Conservation (phyloP, 2,329 filamentous ascomycete genomes). For the Ophiostoma ips region DNA sequence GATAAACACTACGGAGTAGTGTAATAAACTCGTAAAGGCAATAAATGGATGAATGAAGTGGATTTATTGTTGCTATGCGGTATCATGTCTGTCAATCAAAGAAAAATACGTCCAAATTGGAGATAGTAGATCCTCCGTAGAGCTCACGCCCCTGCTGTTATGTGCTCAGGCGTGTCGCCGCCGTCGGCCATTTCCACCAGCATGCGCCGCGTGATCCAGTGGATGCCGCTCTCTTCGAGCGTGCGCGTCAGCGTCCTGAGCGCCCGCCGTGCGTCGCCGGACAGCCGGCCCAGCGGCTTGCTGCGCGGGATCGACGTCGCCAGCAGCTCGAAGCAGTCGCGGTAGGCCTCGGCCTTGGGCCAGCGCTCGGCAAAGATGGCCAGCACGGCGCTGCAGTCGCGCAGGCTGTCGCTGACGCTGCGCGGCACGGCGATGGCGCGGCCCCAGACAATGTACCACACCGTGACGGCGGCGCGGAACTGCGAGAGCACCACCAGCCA, state of each 20-base stretch:
- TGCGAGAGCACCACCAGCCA: constrained; percentile 7
- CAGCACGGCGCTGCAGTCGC: constrained; percentile 23
- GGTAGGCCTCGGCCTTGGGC: constrained; percentile 21
- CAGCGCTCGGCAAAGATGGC: constrained; percentile 23
- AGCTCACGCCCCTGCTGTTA: too few species aligned
- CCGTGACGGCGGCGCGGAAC: constrained; percentile 6
- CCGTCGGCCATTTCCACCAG: constrained; percentile 2
- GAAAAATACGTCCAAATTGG: too few species aligned
- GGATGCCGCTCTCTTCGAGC: constrained; percentile 4
- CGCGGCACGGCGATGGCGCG: constrained; percentile 1
- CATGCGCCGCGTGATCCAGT: constrained; percentile 2
- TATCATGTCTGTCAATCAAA: background rate
- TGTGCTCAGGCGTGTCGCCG: background rate
- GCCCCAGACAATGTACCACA: constrained; percentile 9
- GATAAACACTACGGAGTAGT: too few species aligned
- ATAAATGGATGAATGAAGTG: background rate
- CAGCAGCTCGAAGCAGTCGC: constrained; percentile 24
- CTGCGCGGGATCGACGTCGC: constrained; percentile 8
- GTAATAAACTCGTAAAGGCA: background rate
- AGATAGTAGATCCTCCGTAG: too few species aligned
- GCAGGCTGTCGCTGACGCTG: constrained; percentile 18
- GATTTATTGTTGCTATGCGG: background rate
- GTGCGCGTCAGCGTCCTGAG: background rate
- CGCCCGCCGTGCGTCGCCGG: background rate
- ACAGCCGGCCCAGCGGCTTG: constrained; percentile 1